These are phyloP conservation scores for Craterostigma plantagineum DNA, from an alignment of 257 asterid species.

Conservation along the genomic window DNA sequence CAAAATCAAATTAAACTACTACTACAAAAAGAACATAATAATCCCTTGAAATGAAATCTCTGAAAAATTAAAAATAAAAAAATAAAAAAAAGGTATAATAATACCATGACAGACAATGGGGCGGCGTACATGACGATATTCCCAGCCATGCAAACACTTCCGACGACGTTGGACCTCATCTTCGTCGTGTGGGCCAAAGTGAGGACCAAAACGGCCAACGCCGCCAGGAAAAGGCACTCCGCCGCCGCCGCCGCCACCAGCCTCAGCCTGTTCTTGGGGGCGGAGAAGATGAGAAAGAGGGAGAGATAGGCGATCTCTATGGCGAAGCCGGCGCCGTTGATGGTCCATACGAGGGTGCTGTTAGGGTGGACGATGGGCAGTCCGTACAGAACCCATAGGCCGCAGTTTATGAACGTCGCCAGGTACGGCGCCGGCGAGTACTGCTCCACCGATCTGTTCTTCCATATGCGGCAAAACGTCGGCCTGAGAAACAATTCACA, in stretches of 20 bases:
- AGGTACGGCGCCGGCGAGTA: constrained; percentile 42
- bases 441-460: constrained; percentile 35
- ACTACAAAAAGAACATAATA: not conserved
- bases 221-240: constrained; percentile 20
- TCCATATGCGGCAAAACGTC: constrained; percentile 31
- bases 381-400: constrained; percentile 43
- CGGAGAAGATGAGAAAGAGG: constrained; percentile 20
- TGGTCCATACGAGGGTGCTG: constrained; percentile 35
- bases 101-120: constrained; percentile 41
- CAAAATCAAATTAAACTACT: constrained; percentile 3
- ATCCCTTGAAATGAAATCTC: not conserved
- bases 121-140: constrained; percentile 48
- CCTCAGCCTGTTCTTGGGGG: constrained; percentile 13
- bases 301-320: constrained; percentile 26
- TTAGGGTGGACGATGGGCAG: constrained; percentile 37
- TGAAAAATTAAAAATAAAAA: too few species aligned
- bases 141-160: constrained; percentile 39
- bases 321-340: constrained; percentile 30
- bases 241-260: constrained; percentile 10
- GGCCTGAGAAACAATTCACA: constrained; percentile 13
- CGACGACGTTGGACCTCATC: constrained; percentile 28
- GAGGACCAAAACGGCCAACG: constrained; percentile 20
- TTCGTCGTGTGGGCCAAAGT: constrained; percentile 22
- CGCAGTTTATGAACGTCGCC: constrained; percentile 40
- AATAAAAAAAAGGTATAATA: too few species aligned